Base-by-base conservation (phyloP, 495 filamentous ascomycete species). In the Penicillium waksmanii region DNA sequence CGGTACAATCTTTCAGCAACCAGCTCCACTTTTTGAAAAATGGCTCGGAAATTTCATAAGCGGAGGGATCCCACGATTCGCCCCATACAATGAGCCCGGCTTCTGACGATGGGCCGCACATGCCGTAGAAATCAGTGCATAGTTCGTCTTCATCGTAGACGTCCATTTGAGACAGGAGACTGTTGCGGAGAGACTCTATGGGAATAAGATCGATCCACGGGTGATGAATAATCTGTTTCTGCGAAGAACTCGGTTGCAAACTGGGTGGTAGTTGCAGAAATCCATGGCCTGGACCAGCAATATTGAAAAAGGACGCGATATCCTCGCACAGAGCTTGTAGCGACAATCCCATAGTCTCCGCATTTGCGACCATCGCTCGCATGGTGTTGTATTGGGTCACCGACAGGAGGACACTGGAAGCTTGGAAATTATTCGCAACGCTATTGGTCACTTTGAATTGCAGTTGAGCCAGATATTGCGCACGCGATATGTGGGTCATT, bases 131-230 rank as follows among this genome's bases (percentile, higher is more conserved):
- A 57, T 70, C 67, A 6, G 23, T 42, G 36, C 67, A 70, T 3
- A 67, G 11, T 18, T 67, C 62, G 3, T 70, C 67, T 9, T 67
- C 67, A 9, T 67, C 67, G 10, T 60, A 53, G 9, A 27, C 11
- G 10, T 51, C 50, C 35, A 42, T 15, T 21, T 50, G 57, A 4
- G 4, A 15, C 17, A 65, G 47, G 3, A 67, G 33, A 5, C 36
- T 46, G 27, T 69, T 44, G 11, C 66, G 58, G 3, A 69, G 53
- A 2, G 66, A 69, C 2, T 17, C 8, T 3, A 69, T 54, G 3
- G 66, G 66, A 11, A 69, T 55, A 5, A 69, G 44, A n/a, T 69
- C 66, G 34, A 69, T 58, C 66, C 66, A 69, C 11, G 66, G 66
- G n/a, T 69, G 66, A 27, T 69, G 66, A 10, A 69, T 58, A 7